Evolutionary conservation across 2,329 filamentous ascomycete species (phyloP).

Genomic region (Curvularia lunata): DNA sequence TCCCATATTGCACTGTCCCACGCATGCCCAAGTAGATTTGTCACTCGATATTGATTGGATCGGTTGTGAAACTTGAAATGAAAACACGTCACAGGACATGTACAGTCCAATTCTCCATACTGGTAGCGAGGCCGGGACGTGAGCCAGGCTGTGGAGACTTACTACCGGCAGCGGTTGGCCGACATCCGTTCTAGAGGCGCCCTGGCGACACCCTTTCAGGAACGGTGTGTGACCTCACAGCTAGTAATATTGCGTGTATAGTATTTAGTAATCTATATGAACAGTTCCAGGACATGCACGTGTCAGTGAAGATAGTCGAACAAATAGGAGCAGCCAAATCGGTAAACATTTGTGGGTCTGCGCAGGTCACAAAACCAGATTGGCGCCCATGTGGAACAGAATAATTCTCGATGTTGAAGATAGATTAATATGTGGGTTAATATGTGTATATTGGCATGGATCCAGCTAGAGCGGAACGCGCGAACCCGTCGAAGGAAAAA

Average conservation of each 20-base stretch:
- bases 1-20: slow-evolving; percentile 34
- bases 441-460: slow-evolving; percentile 32
- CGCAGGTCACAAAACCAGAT: slow-evolving; percentile 9
- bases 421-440: slow-evolving; percentile 46
- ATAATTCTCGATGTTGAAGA: slow-evolving; percentile 19
- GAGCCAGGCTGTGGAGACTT: slow-evolving; percentile 25
- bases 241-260: slow-evolving; percentile 35
- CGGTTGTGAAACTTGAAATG: slow-evolving; percentile 36
- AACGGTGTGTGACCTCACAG: slow-evolving; percentile 22
- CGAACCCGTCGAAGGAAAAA: slow-evolving; percentile 13
- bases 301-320: neutral
- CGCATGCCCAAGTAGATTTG: slow-evolving; percentile 23
- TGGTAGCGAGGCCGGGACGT: slow-evolving; percentile 31
- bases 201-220: slow-evolving; percentile 28
- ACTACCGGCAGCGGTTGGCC: slow-evolving; percentile 31
- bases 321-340: slow-evolving; percentile 15
- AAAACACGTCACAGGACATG: slow-evolving; percentile 27
- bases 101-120: slow-evolving; percentile 17
- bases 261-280: slow-evolving; percentile 18
- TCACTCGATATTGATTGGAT: slow-evolving; percentile 29
- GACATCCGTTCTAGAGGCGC: slow-evolving; percentile 21
- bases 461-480: slow-evolving; percentile 22
- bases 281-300: slow-evolving; percentile 15
- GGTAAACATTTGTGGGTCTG: slow-evolving; percentile 6
- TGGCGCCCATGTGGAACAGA: slow-evolving; percentile 24